Evolutionary conservation across 768 basidiomycete species (phyloP).

Genomic region (Gautieria morchelliformis): DNA sequence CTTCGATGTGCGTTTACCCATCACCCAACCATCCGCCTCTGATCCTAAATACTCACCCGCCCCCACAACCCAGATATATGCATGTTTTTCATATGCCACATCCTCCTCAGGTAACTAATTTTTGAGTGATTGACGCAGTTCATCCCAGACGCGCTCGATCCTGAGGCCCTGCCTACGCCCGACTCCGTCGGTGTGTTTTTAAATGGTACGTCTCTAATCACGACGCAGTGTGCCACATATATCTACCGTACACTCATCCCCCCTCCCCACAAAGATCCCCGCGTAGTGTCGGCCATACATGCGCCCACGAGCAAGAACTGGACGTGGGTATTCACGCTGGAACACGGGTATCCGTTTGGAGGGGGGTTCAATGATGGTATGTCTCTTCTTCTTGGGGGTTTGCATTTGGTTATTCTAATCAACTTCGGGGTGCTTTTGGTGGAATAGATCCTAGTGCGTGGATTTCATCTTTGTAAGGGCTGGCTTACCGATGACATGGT

Average conservation of each 20-base stretch:
- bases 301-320: slow-evolving; percentile 8
- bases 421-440: neutral
- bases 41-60: neutral
- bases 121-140: neutral
- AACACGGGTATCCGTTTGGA: neutral
- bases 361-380: neutral
- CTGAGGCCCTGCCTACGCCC: slow-evolving; percentile 3
- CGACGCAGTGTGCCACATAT: neutral
- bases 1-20: neutral
- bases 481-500: neutral
- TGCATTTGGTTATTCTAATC: neutral
- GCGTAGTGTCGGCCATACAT: slow-evolving; percentile 6
- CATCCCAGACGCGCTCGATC: slow-evolving; percentile 8
- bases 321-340: neutral
- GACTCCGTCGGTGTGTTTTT: neutral
- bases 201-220: slow-evolving; percentile 2
- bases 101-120: neutral
- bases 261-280: neutral
- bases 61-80: neutral
- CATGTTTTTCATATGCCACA: neutral
- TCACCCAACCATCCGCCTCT: neutral
- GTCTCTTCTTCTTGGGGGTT: neutral
- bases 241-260: neutral
- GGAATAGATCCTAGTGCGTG: slow-evolving; percentile 1
- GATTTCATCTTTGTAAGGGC: neutral